Evolutionary conservation across 176 grass and related monocot species (phyloP), one percentile per base, ranked within the genome.

Genomic region (Cenchrus fungigraminus): DNA sequence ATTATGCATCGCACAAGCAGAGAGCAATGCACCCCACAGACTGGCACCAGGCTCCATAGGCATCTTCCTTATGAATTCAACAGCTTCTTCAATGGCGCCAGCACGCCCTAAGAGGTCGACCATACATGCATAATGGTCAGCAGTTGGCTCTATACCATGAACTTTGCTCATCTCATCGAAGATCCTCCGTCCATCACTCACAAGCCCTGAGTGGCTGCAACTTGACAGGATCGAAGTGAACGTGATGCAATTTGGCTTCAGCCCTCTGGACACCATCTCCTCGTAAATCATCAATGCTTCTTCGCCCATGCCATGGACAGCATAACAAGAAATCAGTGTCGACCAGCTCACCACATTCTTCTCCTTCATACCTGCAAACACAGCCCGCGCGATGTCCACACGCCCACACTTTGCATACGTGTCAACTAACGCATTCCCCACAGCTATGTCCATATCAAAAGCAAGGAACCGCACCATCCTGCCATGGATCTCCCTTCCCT

Each of bases 41-140:
- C 64, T 81, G 16, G 86, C 65, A 31, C 50, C 74, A 14, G 76
- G 89, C 11, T 91, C 86, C 80, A 86, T 89, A 2, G 89, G 89
- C 89, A 91, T 94, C 80, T 56, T 78, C 13, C 50, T 70, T 81
- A 91, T 87, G 14, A 91, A 16, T 13, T 22, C 46, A 1, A 91
- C 72, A 84, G 86, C 89, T 82, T 91, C 86, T 89, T 84, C 52
- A 22, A 91, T 89, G 65, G 56, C 79, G 45, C 83, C 86, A 68
- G 76, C 81, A 76, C 84, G 89, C 28, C 89, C 86, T 28, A 94
- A 81, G 69, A 94, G 92, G 50, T 91, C 86, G 47, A 94, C 89
- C 86, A 91, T 84, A 78, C 92, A 94, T 10, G 92, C 86, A 81
- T 91, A 94, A 72, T 94, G 92, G 76, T 94, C 89, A 29, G 74